These are phyloP conservation scores for Nidularia pulvinata DNA, from an alignment of 768 basidiomycete species.

Conservation along the genomic window DNA sequence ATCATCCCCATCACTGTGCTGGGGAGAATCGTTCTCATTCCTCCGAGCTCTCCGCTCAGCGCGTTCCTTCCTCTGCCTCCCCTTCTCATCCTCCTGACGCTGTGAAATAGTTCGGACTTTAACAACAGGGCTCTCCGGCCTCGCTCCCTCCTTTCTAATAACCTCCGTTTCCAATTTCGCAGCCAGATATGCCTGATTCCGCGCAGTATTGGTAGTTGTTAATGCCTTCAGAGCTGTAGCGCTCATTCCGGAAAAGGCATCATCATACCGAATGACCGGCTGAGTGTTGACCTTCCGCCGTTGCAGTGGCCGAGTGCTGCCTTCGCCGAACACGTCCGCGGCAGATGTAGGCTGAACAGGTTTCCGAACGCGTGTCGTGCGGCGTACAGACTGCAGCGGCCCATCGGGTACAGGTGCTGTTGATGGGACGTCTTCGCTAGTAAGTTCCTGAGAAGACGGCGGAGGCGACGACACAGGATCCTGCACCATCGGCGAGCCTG, in stretches of 20 bases:
- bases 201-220: slow-evolving; percentile 70
- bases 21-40: slow-evolving; percentile 32
- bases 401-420: too few relatives aligned
- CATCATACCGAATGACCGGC: slow-evolving; percentile 26
- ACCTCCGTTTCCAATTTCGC: slow-evolving; percentile 70
- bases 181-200: slow-evolving; percentile 67
- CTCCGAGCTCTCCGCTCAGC: slow-evolving; percentile 59
- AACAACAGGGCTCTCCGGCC: slow-evolving; percentile 81
- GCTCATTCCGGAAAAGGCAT: slow-evolving; percentile 64
- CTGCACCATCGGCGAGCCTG: too few relatives aligned
- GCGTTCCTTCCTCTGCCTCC: slow-evolving; percentile 50
- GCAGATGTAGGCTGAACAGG: slow-evolving; percentile 25
- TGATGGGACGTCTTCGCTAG: too few relatives aligned
- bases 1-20: slow-evolving; percentile 22
- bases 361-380: slow-evolving; percentile 53
- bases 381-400: slow-evolving; percentile 23
- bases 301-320: slow-evolving; percentile 14
- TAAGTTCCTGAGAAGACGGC: too few relatives aligned
- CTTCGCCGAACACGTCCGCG: slow-evolving; percentile 34
- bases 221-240: slow-evolving; percentile 68
- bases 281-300: slow-evolving; percentile 41
- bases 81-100: slow-evolving; percentile 65
- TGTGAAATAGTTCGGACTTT: slow-evolving; percentile 70
- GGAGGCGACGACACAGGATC: too few relatives aligned
- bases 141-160: slow-evolving; percentile 62